Evolutionary conservation across 2,329 filamentous ascomycete genomes (phyloP), one percentile per base, ranked within the genome.

Genomic region (Cryphonectria parasitica): DNA sequence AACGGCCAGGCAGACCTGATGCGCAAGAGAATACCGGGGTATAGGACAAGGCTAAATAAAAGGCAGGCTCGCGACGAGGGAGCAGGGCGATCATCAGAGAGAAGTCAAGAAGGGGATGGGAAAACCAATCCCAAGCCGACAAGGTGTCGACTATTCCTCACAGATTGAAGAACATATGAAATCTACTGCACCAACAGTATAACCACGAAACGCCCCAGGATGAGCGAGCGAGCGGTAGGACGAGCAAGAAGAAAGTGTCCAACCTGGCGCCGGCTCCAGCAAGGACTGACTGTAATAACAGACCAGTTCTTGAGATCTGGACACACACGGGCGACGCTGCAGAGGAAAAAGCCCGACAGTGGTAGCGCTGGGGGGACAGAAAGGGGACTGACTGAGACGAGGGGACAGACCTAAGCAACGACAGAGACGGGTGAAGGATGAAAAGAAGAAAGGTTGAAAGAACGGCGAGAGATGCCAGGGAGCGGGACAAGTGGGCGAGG

Each of bases 131-230:
- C 49, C 58, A 31, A 41, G 60, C 61, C 58, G 41, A 61, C 60
- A 6, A 22, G 39, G 45, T 19, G 56, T 36, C 54, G 43, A 61
- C 39, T 25, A 22, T 6, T n/a, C 54, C 54, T 54, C 64, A 61
- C 65, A n/a, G 45, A 49, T 49, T 49, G 39, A 22, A 41, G 39
- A 39, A 72, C 70, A 72, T 65, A 68, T 61, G 68, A 70, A 72
- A 72, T 45, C 39, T 31, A 34, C 52, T 65, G 68, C 61, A 56
- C 39, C 64, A 34, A 28, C 25, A 52, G 15, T 17, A 34, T 58
- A 61, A 63, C 52, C 69, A 49, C 66, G 58, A 19, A 31, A 68
- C 65, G 54, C 61, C 70, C 64, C 36, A 13, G 22, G 65, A 61
- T 31, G 39, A 45, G 25, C 19, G 31, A 45, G 25, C 19, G 31